Conservation (phyloP, 768 basidiomycete species). For the Basidioascus undulatus region DNA sequence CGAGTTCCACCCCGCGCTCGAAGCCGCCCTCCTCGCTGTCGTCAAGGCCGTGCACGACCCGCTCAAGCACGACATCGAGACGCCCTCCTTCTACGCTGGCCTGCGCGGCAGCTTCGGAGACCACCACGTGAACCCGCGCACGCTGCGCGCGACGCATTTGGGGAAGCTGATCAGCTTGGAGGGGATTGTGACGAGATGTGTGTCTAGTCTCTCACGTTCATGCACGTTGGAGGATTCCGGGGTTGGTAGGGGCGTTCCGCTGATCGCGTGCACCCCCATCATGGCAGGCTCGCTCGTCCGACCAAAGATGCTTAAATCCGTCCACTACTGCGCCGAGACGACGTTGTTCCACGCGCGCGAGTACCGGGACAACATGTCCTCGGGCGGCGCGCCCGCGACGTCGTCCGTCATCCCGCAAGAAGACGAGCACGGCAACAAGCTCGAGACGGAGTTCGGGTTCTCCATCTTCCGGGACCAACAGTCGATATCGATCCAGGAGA, state of each 20-base stretch:
- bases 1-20: slow-evolving; percentile 69
- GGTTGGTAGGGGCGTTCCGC: too few relatives aligned
- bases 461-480: slow-evolving; percentile 90
- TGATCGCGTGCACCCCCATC: background rate
- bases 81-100: slow-evolving; percentile 64
- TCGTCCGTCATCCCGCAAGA: slow-evolving; percentile 68
- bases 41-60: slow-evolving; percentile 49
- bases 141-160: slow-evolving; percentile 63
- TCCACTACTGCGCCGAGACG: slow-evolving; percentile 85
- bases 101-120: slow-evolving; percentile 94
- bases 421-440: slow-evolving; percentile 63
- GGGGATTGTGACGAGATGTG: slow-evolving; percentile 89
- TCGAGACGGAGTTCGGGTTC: slow-evolving; percentile 79
- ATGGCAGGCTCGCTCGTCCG: slow-evolving; percentile 55
- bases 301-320: slow-evolving; percentile 91
- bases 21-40: slow-evolving; percentile 51
- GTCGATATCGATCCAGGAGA: slow-evolving; percentile 92
- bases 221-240: too few relatives aligned
- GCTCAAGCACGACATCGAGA: slow-evolving; percentile 46
- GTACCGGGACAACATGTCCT: slow-evolving; percentile 59
- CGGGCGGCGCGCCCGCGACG: slow-evolving; percentile 64
- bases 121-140: slow-evolving; percentile 87
- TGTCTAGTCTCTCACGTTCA: background rate
- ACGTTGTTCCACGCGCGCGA: slow-evolving; percentile 57
- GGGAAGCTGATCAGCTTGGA: slow-evolving; percentile 93